Evolutionary conservation across 179 eudicot species (phyloP), one percentile per base, ranked within the genome.

Genomic region (Silene noctiflora): DNA sequence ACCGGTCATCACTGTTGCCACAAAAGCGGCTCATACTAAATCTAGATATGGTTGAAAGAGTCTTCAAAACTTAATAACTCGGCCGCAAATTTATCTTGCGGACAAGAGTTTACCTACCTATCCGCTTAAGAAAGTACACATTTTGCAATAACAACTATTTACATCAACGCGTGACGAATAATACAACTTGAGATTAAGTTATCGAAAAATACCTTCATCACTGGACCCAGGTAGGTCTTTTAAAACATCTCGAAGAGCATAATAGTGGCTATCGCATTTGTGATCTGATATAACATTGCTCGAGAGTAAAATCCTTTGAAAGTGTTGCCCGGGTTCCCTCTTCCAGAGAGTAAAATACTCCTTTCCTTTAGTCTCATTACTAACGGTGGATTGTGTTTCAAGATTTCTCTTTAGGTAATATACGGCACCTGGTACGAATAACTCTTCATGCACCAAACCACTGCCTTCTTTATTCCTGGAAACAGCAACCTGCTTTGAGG

Each of bases 161-260:
- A 78, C 79, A 78, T 33, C 42, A 44, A 74, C 33, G 44, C 17
- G 55, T 62, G 29, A 33, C 56, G 4, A 77, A 74, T n/a, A 65
- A 27, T 70, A 48, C 42, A 65, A 29, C 65, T 1, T 4, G 58
- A 8, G 65, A 71, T 24, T 31, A 53, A 71, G 61, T 65, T 3
- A 62, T 82, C 60, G 67, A 75, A 82, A 78, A 67, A 78, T 75
- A 82, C 77, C 77, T 67, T 82, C 77, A 22, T 72, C 74, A 48
- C 61, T 60, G 27, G 82, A 71, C 21, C 83, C 83, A 56, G 96
- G 91, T 82, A 92, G 75, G 74, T 96, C 93, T 83, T 94, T 94
- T 73, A 94, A 81, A 19, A 89, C 98, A 81, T 94, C 98, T 82
- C 97, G 88, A 46, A 94, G 87, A 83, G 98, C 98, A 77, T 87